Evolutionary conservation across 352 stramenopile species (phyloP).

Genomic region (Phytophthora rubi): DNA sequence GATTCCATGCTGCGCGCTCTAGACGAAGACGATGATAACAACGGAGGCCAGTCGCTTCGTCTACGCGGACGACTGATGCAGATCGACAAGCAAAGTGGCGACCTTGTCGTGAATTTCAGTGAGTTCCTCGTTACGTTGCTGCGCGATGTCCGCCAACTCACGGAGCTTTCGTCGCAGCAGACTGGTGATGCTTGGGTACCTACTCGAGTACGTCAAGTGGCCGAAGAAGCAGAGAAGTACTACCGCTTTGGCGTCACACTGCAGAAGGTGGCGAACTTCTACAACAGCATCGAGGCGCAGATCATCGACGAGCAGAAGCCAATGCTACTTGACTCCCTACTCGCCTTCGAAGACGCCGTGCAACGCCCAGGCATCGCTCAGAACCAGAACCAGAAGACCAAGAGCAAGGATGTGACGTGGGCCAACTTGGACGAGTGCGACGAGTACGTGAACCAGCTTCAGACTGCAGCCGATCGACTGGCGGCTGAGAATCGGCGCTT

Average conservation of each 20-base stretch:
- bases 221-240: constrained; percentile 91
- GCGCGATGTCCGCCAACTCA: constrained; percentile 92
- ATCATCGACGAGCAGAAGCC: constrained; percentile 96
- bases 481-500: constrained; percentile 91
- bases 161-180: constrained; percentile 82
- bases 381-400: constrained; percentile 46
- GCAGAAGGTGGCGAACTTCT: constrained; percentile 97
- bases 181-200: constrained; percentile 70
- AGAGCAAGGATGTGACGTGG: constrained; percentile 88
- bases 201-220: constrained; percentile 69
- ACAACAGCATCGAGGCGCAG: constrained; percentile 95
- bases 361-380: constrained; percentile 63
- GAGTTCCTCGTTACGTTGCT: constrained; percentile 93
- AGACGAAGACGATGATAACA: constrained; percentile 62
- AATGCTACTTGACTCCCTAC: constrained; percentile 93
- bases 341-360: constrained; percentile 92
- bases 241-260: constrained; percentile 95
- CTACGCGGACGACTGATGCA: constrained; percentile 91
- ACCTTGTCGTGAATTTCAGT: constrained; percentile 94
- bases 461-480: constrained; percentile 89
- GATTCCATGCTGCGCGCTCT: constrained; percentile 75
- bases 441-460: constrained; percentile 92
- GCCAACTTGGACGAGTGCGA: constrained; percentile 92
- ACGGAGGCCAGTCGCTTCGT: constrained; percentile 66
- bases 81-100: constrained; percentile 84